A percentile compares a stretch with the other conserved stretches of the same genome.
Conservation (phyloP, 352 stramenopile species). For the Phytopythium helicoides region DNA sequence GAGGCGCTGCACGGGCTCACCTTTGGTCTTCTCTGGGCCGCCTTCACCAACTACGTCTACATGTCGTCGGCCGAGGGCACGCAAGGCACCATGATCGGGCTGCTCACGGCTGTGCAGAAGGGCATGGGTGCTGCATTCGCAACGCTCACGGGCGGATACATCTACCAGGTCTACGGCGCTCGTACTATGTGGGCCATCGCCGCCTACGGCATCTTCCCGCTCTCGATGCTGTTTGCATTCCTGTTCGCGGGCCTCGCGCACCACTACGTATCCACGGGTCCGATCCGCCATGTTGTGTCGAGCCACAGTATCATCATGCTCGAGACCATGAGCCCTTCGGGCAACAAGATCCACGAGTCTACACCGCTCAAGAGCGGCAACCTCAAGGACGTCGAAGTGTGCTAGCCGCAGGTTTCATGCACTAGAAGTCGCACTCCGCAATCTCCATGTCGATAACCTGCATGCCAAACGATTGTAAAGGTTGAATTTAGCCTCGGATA, state of each 20-base stretch:
- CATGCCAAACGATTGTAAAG: too few relatives aligned
- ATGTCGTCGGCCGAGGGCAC: constrained; percentile 53
- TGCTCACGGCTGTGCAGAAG: constrained; percentile 65
- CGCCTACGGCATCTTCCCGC: constrained; percentile 43
- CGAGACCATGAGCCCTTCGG: constrained; percentile 7
- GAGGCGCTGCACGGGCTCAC: constrained; percentile 69
- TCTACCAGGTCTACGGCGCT: constrained; percentile 62
- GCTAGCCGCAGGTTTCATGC: neutral
- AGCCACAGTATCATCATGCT: constrained; percentile 11
- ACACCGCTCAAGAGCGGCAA: constrained; percentile 7
- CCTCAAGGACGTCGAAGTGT: constrained; percentile 7
- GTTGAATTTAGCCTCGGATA: too few relatives aligned
- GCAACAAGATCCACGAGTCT: constrained; percentile 7
- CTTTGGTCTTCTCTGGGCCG: constrained; percentile 68
- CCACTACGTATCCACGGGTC: constrained; percentile 19
- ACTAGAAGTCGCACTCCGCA: neutral
- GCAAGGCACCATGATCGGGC: constrained; percentile 70
- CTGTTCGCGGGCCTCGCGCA: constrained; percentile 46
- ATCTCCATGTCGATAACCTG: neutral
- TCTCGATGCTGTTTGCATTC: constrained; percentile 37
- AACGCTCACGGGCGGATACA: constrained; percentile 64
- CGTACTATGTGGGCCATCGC: constrained; percentile 62
- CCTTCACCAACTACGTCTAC: constrained; percentile 80
- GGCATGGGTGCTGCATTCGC: constrained; percentile 56
- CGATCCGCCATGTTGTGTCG: constrained; percentile 7